Evolutionary conservation across 2,329 filamentous ascomycete species (phyloP).

Genomic region (Cladosporium austrohemisphaericum): DNA sequence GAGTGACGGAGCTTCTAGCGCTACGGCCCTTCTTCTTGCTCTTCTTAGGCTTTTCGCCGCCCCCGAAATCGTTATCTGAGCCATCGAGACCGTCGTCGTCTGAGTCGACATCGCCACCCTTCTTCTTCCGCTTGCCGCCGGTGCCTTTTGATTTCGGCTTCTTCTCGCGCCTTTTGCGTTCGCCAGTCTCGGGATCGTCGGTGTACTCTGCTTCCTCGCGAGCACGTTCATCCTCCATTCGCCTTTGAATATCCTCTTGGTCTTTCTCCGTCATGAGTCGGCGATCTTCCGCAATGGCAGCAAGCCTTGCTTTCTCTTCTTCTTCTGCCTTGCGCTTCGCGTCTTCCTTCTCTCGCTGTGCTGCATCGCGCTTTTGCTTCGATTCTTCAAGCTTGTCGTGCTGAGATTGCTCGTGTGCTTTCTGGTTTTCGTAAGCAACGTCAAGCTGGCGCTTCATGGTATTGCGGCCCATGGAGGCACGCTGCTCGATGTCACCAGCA

Average conservation of each 20-base stretch:
- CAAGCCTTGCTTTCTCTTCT: slow-evolving; percentile 72
- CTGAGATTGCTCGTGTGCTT: slow-evolving; percentile 90
- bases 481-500: slow-evolving; percentile 83
- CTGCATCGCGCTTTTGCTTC: slow-evolving; percentile 72
- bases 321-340: slow-evolving; percentile 65
- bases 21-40: slow-evolving; percentile 59
- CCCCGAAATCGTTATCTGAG: slow-evolving; percentile 27
- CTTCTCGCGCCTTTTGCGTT: slow-evolving; percentile 75
- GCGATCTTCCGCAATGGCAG: slow-evolving; percentile 84
- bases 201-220: slow-evolving; percentile 70
- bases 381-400: slow-evolving; percentile 81
- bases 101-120: slow-evolving; percentile 45
- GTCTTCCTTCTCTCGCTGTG: slow-evolving; percentile 72
- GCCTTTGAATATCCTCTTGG: slow-evolving; percentile 65
- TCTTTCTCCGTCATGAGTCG: slow-evolving; percentile 73
- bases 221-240: slow-evolving; percentile 65
- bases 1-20: slow-evolving; percentile 45
- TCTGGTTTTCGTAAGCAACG: slow-evolving; percentile 76
- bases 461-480: slow-evolving; percentile 94
- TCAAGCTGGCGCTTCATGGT: slow-evolving; percentile 91
- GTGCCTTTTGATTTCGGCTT: slow-evolving; percentile 39
- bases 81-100: slow-evolving; percentile 43
- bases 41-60: slow-evolving; percentile 19
- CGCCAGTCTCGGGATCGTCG: slow-evolving; percentile 76
- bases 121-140: slow-evolving; percentile 39